Base-by-base conservation (phyloP, 1,139 yeast species). In the Blastobotrys capitulatus region DNA sequence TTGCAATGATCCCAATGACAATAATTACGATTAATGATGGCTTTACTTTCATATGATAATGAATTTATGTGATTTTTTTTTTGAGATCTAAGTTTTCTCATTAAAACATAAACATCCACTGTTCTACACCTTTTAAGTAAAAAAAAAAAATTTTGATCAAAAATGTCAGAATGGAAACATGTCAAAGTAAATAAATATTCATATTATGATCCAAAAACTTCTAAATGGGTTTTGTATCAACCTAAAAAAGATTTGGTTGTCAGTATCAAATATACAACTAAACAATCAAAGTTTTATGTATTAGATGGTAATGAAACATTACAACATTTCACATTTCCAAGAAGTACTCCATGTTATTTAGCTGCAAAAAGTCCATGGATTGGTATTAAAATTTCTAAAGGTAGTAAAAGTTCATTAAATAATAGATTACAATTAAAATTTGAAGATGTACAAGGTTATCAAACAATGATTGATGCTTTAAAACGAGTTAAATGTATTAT, bases 341-440 rank as follows among this genome's bases (percentile, higher is more conserved):
- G 40, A 18, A 19, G 4, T 13, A 22, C 42, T 8, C 16, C 19
- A 6, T n/a, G 34, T 26, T 18, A 41, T 16, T 10, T 41, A 15
- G 20, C 26, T 13, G 44, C 37, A 8, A 9, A 20, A 19, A 2
- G 5, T 6, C 38, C 38, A 5, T 42, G 45, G 45, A 26, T 42
- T 20, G 45, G 45, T 2, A 20, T 42, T 31, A 42, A 42, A 20
- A 6, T 42, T 32, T 3, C 29, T 27, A 16, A 27, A 38, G 26
- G 13, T 15, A 20, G 16, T 2, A 41, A 10, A 9, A 15, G 19
- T 4, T 4, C 12, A 8, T 18, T 35, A 40, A 26, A 22, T 16
- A 13, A 6, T 16, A 25, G 47, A 15, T 27, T 44, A 5, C 47
- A 44, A 32, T 13, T 44, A 6, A 44, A 44, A 20, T 29, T 44